A percentile compares a stretch with the other conserved stretches of the same genome.
Conservation (phyloP, 1,139 yeast species). For the Diutina sp. region DNA sequence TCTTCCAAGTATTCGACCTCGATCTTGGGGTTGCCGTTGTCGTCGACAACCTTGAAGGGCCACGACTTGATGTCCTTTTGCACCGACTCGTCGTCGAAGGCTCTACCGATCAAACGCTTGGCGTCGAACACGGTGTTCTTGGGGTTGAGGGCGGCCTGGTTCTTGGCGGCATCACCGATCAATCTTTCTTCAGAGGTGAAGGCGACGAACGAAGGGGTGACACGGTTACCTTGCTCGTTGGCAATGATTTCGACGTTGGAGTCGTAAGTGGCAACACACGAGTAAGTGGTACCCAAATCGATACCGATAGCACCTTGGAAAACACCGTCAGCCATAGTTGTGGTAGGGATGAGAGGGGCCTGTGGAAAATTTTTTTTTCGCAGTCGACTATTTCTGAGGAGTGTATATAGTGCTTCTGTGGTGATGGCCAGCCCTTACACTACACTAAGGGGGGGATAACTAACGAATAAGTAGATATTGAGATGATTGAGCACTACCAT, state of each 20-base stretch:
- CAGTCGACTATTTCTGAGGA: neutral
- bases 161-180: conserved; percentile 98
- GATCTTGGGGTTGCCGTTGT: conserved; percentile 78
- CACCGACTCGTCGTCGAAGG: conserved; percentile 80
- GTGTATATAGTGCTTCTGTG: neutral
- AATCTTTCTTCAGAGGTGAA: conserved; percentile 96
- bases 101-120: conserved; percentile 96
- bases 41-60: conserved; percentile 91
- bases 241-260: conserved; percentile 88
- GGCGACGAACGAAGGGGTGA: conserved; percentile 96
- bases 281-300: conserved; percentile 98
- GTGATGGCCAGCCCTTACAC: too few species aligned
- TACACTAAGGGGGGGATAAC: neutral
- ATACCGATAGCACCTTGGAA: conserved; percentile 99
- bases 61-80: conserved; percentile 95
- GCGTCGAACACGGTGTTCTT: conserved; percentile 94
- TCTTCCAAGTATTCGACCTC: conserved; percentile 93
- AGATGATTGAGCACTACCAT: neutral
- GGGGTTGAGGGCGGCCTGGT: conserved; percentile 98
- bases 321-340: conserved; percentile 87
- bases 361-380: neutral
- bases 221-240: conserved; percentile 99
- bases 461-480: too few species aligned
- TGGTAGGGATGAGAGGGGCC: neutral
- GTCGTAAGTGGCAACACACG: conserved; percentile 95